These are phyloP conservation scores for Gonapodya prolifera DNA, from an alignment of 192 early-diverging fungal species.

Conservation along the genomic window DNA sequence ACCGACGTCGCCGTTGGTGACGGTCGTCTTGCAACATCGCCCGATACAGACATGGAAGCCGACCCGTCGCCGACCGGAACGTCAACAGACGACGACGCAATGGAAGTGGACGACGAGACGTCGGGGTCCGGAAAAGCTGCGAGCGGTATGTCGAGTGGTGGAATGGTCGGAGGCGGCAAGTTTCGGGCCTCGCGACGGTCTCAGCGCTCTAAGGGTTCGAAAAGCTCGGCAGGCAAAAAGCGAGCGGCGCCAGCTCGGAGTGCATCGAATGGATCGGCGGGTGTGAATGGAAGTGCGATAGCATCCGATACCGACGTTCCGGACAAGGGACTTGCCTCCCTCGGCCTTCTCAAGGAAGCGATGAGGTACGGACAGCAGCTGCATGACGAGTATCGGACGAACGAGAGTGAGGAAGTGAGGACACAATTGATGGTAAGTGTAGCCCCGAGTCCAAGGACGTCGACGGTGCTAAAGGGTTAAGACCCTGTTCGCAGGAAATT, in stretches of 20 bases:
- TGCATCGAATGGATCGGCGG: neutral
- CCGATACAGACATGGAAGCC: neutral
- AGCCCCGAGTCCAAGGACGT: neutral
- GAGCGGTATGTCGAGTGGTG: neutral
- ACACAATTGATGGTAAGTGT: conserved; percentile 22
- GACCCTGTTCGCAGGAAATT: conserved; percentile 28
- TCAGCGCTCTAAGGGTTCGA: neutral
- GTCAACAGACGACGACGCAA: conserved; percentile 17
- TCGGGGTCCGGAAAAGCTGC: conserved; percentile 13
- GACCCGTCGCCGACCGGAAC: neutral
- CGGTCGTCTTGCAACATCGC: neutral
- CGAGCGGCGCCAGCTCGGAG: neutral
- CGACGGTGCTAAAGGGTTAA: neutral
- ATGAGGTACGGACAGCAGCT: conserved; percentile 38
- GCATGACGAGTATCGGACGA: conserved; percentile 35
- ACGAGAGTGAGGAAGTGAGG: conserved; percentile 24
- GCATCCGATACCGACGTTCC: conserved; percentile 9
- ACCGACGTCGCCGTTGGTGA: neutral
- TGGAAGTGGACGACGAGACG: conserved; percentile 35
- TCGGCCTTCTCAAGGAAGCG: conserved; percentile 22
- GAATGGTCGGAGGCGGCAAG: neutral
- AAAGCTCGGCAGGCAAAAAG: neutral
- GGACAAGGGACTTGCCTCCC: conserved; percentile 7
- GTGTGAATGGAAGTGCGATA: neutral
- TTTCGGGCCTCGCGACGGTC: neutral